These are phyloP conservation scores for Pseudogymnoascus sp. DNA, from an alignment of 2,329 filamentous ascomycete genomes.

Conservation along the genomic window DNA sequence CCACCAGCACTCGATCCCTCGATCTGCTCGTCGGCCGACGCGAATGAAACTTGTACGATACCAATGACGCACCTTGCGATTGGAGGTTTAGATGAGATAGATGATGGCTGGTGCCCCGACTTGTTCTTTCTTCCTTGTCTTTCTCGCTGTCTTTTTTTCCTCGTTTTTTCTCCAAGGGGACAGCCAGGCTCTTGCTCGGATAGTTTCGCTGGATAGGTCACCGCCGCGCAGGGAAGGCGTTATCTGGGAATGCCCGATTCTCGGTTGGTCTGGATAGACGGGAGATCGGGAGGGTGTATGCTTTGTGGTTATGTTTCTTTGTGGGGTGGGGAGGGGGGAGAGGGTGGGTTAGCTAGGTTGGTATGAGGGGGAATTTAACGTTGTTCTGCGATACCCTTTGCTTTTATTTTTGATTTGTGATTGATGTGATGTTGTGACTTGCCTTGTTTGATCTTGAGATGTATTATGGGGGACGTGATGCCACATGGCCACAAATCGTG, in stretches of 20 bases:
- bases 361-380: background rate
- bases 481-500: background rate
- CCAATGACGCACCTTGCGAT: background rate
- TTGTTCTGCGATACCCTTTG: background rate
- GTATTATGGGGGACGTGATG: background rate
- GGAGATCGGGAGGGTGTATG: slow-evolving; percentile 1
- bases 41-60: background rate
- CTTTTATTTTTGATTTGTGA: background rate
- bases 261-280: slow-evolving; percentile 4
- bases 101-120: background rate
- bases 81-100: background rate
- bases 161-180: background rate
- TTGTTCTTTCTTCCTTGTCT: background rate
- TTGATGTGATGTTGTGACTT: background rate
- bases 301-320: background rate
- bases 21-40: background rate
- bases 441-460: background rate
- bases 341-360: background rate
- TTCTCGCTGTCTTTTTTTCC: background rate
- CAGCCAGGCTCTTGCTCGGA: background rate
- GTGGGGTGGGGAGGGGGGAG: background rate
- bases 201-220: background rate
- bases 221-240: slow-evolving; percentile 5
- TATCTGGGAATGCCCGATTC: slow-evolving; percentile 5
- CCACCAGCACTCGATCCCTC: background rate